Conservation (phyloP, 2,329 filamentous ascomycete genomes). For the Penicillium sclerotiorum region DNA sequence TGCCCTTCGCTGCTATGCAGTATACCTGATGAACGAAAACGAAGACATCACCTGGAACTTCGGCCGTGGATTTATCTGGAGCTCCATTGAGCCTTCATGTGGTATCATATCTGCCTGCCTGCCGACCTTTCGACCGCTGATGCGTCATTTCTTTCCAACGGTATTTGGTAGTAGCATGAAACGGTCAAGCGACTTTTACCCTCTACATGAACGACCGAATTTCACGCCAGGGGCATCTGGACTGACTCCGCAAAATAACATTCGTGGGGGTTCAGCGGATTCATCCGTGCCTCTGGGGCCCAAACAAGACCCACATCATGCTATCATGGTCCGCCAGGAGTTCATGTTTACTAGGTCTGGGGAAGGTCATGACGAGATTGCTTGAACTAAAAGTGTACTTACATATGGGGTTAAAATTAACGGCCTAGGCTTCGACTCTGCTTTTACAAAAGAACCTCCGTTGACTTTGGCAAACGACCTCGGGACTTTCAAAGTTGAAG, state of each 20-base stretch:
- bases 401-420: too few relatives aligned
- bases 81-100: conserved; percentile 37
- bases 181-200: conserved; percentile 1
- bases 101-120: conserved; percentile 44
- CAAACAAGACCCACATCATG: not conserved
- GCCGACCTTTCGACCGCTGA: conserved; percentile 35
- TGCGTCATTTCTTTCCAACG: conserved; percentile 34
- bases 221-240: not conserved
- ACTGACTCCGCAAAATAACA: not conserved
- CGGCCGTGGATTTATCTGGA: conserved; percentile 36
- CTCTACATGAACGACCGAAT: not conserved
- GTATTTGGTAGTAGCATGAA: not conserved
- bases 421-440: too few relatives aligned
- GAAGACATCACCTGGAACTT: conserved; percentile 41
- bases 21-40: conserved; percentile 44
- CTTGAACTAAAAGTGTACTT: conserved; percentile 11
- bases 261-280: not conserved
- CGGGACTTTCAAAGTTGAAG: too few relatives aligned
- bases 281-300: not conserved
- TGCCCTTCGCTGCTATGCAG: conserved; percentile 46
- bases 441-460: too few relatives aligned
- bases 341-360: not conserved
- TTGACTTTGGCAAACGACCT: too few relatives aligned
- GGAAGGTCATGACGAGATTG: not conserved
- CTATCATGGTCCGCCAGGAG: not conserved